Evolutionary conservation across 768 basidiomycete species (phyloP).

Genomic region (Trametes sanguinea): DNA sequence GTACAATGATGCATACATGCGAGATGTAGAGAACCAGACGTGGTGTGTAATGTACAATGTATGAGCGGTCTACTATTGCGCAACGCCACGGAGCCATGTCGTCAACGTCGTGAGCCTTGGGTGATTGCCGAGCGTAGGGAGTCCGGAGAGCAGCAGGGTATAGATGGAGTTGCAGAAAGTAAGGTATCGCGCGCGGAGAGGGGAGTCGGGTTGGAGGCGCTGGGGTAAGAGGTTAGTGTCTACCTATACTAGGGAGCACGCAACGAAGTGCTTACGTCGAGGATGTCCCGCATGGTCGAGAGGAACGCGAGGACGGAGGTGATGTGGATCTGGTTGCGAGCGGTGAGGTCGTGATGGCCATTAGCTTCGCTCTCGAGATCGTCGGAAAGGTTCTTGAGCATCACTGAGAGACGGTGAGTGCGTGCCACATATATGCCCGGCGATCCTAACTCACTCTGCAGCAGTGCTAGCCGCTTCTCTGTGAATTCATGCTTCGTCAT

Average conservation of each 20-base stretch:
- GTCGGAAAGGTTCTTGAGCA: conserved; percentile 46
- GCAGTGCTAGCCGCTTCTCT: conserved; percentile 39
- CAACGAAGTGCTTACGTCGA: conserved; percentile 36
- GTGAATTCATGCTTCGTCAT: conserved; percentile 31
- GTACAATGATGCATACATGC: conserved; percentile 1
- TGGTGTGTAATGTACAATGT: neutral
- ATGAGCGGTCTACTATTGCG: neutral
- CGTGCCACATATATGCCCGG: neutral
- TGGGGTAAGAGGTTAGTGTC: neutral
- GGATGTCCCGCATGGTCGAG: conserved; percentile 51
- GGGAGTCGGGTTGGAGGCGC: conserved; percentile 5
- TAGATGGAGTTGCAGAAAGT: conserved; percentile 15
- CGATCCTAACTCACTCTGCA: conserved; percentile 37
- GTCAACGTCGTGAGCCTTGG: conserved; percentile 8
- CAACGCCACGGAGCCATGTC: conserved; percentile 11
- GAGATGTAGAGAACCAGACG: neutral
- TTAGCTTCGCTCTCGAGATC: conserved; percentile 35
- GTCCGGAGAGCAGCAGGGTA: conserved; percentile 14
- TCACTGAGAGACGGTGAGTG: conserved; percentile 35
- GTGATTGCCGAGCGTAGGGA: conserved; percentile 13
- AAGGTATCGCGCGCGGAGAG: conserved; percentile 3
- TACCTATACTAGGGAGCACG: too few species aligned
- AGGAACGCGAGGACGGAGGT: conserved; percentile 49
- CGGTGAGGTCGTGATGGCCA: conserved; percentile 29
- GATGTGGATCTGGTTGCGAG: conserved; percentile 42